phyloP scores from a whole-genome alignment of 176 grass and related monocot genomes.

The Aegilops speltoides region DNA sequence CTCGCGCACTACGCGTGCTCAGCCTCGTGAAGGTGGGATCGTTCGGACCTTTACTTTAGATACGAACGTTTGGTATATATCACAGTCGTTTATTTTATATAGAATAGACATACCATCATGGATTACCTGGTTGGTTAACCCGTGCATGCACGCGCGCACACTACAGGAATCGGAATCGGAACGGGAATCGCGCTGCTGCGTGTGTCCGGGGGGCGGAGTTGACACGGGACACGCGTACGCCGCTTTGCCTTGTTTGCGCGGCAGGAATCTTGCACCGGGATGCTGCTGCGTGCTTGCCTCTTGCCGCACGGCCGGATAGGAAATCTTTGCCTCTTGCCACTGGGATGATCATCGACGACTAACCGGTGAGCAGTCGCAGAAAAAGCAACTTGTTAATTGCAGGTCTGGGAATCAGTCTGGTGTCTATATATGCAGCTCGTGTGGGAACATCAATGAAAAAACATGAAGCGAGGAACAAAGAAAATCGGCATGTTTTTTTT shows the following conservation, averaged over 20 bases:
- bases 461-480: neutral
- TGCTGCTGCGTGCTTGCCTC: slow-evolving; percentile 9
- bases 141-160: neutral
- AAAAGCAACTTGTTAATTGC: neutral
- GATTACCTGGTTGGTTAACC: no score
- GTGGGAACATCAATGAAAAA: neutral
- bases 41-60: no score
- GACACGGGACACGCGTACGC: neutral
- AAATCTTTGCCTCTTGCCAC: neutral
- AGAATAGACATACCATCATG: no score
- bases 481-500: neutral
- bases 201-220: neutral
- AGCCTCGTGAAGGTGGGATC: no score
- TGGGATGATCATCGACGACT: slow-evolving; percentile 20
- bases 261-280: slow-evolving; percentile 18
- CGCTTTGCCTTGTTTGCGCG: neutral
- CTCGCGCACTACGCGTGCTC: no score
- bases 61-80: no score
- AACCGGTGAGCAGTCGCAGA: neutral
- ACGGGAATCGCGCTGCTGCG: neutral
- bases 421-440: neutral
- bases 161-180: neutral
- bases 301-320: neutral
- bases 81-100: no score
- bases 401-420: neutral